A percentile compares a stretch with the other conserved stretches of the same genome.
These are phyloP conservation scores for Debaryomyces prosopidis DNA, from an alignment of 805 yeast genomes.

Conservation along the genomic window DNA sequence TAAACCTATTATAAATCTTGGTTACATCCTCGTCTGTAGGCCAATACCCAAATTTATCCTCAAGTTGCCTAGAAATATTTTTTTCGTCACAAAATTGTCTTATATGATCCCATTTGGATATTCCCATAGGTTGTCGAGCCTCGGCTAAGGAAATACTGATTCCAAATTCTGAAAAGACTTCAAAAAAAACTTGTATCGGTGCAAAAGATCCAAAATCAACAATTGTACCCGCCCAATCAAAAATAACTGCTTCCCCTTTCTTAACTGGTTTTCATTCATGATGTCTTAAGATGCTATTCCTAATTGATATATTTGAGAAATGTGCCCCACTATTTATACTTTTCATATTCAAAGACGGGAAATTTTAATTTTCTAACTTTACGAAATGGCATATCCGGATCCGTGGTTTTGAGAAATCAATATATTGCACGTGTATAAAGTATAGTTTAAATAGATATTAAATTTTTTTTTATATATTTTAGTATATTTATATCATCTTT, in stretches of 20 bases:
- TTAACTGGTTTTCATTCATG: no score
- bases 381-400: not conserved
- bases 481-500: no score
- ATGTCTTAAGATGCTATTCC: no score
- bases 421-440: no score
- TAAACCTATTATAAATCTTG: not conserved
- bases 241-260: not conserved
- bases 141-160: not conserved
- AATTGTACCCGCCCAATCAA: constrained; percentile 1
- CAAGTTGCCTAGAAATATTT: not conserved
- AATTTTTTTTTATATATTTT: no score
- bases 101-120: constrained; percentile 1
- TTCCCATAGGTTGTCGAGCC: not conserved
- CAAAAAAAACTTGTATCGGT: not conserved
- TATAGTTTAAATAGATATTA: no score
- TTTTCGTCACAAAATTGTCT: not conserved
- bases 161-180: not conserved
- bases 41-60: not conserved
- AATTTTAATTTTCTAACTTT: not conserved
- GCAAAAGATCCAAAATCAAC: constrained; percentile 2
- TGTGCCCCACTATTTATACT: not conserved
- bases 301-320: not conserved
- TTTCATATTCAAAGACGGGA: not conserved
- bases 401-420: no score
- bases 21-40: constrained; percentile 1